Evolutionary conservation across 129 eudicot species (phyloP), one percentile per base, ranked within the genome.

Genomic region (Escallonia rubra): DNA sequence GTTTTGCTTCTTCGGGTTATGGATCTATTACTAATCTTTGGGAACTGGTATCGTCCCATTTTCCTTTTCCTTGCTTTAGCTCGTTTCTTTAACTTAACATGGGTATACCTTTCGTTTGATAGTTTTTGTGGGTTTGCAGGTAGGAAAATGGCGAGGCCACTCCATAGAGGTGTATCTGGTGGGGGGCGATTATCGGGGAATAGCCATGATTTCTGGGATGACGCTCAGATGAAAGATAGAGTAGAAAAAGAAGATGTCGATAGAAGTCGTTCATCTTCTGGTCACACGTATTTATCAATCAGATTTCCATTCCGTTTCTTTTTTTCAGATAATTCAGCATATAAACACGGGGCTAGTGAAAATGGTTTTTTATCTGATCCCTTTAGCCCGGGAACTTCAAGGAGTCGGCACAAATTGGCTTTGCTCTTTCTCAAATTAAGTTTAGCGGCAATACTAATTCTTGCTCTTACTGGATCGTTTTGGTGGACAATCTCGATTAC

Each of bases 401-500:
- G 92, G 69, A 89, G 76, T 62, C 85, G 93, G 51, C 95, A 86
- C 42, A 84, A 78, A 74, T 59, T 80, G 60, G 71, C 80, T 72
- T 70, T 93, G 69, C 64, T 72, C 11, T 61, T 86, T 62, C 88
- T 93, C 68, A 93, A 76, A 59, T 60, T 86, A 56, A 86, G 93
- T 82, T 77, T 93, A 74, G 88, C 81, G 16, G 69, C 73, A 12
- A 85, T 86, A 59, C 86, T 86, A 57, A 75, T 93, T 66, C 86
- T 93, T 69, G 96, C 96, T 55, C 78, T 93, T 63, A 72, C 90
- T 9, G 82, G 92, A 53, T 93, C 99, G 9, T 87, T 89, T 73
- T 76, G 92, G 86, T 93, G 96, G 99, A 84, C 96, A 59, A 47
- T 93, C 4, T 84, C 96, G 6, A 78, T 93, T 52, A 80, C 93